Evolutionary conservation across 345 rosid species (phyloP), one percentile per base, ranked within the genome.

Genomic region (Abelmoschus esculentus): DNA sequence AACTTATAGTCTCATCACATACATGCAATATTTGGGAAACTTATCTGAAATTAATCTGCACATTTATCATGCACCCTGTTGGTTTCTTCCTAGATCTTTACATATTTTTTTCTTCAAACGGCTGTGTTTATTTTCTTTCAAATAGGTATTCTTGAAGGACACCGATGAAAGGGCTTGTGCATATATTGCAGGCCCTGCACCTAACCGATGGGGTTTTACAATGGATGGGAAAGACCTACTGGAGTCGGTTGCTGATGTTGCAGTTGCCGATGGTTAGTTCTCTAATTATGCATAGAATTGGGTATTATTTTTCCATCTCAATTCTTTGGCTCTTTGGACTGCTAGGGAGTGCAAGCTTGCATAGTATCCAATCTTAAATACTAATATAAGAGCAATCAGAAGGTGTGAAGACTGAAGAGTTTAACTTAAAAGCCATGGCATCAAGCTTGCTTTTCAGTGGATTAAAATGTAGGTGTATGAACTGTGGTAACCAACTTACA

Each of bases 131-230:
- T 66, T 49, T 72, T 47, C 62, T 64, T 73, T 57, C 76, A 74
- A 60, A 67, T 82, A 95, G 99, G 98, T 92, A 69, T 87, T 86
- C 84, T 80, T 96, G 86, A 90, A 92, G 82, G 99, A 96, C 76
- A 96, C 98, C 3, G 99, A 96, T 76, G 99, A 96, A 80, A 89
- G 99, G 83, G 99, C 99, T 57, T 92, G 99, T 74, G 99, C 98
- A 52, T 96, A 96, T 79, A 90, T 96, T 76, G 97, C 98, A 2
- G 99, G 99, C 74, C 98, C 99, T 72, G 99, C 98, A n/a, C 98
- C 99, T 50, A 96, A 92, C 61, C 96, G 98, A 42, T 96, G 99
- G 99, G 98, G 99, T 72, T 83, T 89, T 73, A 86, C 96, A 17
- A 90, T 83, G 68, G 96, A 96, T 57, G 96, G 96, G 18, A 76